Evolutionary conservation across 306 rosid species (phyloP).

Genomic region (Vachellia collinsii): DNA sequence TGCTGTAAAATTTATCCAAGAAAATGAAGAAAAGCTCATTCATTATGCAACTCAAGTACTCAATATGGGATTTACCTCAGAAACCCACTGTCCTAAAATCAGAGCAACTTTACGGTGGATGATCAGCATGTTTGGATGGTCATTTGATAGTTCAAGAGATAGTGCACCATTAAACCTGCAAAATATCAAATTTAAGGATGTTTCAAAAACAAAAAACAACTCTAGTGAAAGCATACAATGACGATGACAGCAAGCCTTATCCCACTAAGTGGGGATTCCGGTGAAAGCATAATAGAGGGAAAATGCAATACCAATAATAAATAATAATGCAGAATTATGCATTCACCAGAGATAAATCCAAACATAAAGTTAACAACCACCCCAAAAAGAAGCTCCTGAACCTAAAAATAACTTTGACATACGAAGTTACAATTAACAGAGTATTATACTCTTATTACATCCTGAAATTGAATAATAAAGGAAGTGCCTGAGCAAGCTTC

Average conservation of each 20-base stretch:
- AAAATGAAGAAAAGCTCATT: slow-evolving; percentile 26
- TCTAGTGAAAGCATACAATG: no score
- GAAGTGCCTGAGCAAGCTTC: not conserved
- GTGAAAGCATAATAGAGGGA: slow-evolving; percentile 21
- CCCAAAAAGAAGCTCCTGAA: slow-evolving; percentile 14
- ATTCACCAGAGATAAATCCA: slow-evolving; percentile 34
- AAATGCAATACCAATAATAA: slow-evolving; percentile 25
- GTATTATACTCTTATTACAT: not conserved
- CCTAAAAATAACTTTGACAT: not conserved
- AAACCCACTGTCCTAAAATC: slow-evolving; percentile 97
- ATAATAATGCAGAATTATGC: slow-evolving; percentile 18
- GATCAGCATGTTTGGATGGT: slow-evolving; percentile 82
- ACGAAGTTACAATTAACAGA: slow-evolving; percentile 15
- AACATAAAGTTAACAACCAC: slow-evolving; percentile 25
- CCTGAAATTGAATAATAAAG: slow-evolving; percentile 7
- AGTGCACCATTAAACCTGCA: slow-evolving; percentile 96
- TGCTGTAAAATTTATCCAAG: slow-evolving; percentile 18
- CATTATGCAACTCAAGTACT: slow-evolving; percentile 16
- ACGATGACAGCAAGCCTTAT: no score
- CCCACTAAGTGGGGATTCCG: not conserved
- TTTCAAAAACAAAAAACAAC: not conserved
- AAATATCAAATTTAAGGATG: not conserved
- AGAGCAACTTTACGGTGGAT: slow-evolving; percentile 92
- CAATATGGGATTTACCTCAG: slow-evolving; percentile 70
- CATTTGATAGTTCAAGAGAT: slow-evolving; percentile 86